Percentiles rank a stretch among this genome's conserved stretches.
phyloP scores from a whole-genome alignment of 2,329 filamentous ascomycete genomes.

The Fulvia fulva region DNA sequence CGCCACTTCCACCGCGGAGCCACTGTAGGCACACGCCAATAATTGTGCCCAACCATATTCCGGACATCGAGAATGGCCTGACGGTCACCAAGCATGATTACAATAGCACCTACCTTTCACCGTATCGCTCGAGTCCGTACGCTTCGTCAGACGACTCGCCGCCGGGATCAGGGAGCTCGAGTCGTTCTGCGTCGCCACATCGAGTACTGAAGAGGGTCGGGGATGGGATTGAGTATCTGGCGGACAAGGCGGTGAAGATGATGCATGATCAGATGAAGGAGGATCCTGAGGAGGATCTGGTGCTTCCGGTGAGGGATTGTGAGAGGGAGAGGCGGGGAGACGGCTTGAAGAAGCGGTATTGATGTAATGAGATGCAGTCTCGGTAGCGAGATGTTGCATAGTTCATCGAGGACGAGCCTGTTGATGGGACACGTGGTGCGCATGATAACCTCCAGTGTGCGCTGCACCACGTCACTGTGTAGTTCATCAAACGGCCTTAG shows the following conservation, averaged over 20 bases:
- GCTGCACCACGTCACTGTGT: no score
- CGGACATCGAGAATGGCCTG: constrained; percentile 3
- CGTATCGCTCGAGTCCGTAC: not conserved
- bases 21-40: not conserved
- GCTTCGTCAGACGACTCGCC: not conserved
- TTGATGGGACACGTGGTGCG: no score
- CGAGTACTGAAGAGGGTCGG: constrained; percentile 17
- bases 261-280: constrained; percentile 20
- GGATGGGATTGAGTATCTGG: constrained; percentile 20
- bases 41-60: not conserved
- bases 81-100: not conserved
- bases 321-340: constrained; percentile 21
- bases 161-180: not conserved
- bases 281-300: constrained; percentile 24
- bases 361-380: not conserved
- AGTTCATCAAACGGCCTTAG: no score
- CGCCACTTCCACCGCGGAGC: not conserved
- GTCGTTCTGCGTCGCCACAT: constrained; percentile 1
- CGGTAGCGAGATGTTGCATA: not conserved
- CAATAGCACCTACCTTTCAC: not conserved
- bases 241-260: constrained; percentile 18
- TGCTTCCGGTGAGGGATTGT: constrained; percentile 22
- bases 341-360: not conserved
- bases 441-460: no score
- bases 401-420: not conserved